Conservation (phyloP, 1,139 yeast species). For the Kluyveromyces sp. region DNA sequence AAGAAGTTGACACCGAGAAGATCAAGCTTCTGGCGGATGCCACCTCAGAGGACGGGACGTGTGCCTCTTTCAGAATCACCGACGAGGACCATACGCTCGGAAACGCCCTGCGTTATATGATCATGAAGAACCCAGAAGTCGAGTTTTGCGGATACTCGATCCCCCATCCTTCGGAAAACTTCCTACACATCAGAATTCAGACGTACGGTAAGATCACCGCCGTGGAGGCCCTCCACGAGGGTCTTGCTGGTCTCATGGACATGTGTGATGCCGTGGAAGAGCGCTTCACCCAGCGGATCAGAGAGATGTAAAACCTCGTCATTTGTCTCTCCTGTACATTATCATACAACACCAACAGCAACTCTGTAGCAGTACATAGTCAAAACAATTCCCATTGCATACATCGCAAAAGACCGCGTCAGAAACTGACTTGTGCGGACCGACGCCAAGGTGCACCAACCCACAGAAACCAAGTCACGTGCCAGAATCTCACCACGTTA, state of each 20-base stretch:
- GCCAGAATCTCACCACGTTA: background rate
- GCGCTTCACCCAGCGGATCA: conserved; percentile 59
- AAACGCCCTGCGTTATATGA: conserved; percentile 83
- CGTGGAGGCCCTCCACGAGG: conserved; percentile 86
- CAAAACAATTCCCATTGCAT: background rate
- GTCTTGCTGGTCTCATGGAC: conserved; percentile 76
- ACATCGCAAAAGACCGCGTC: too few species aligned
- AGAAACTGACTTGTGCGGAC: too few species aligned
- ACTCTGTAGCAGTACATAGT: background rate
- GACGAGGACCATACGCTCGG: conserved; percentile 97
- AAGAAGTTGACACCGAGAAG: conserved; percentile 35
- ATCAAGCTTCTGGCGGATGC: conserved; percentile 68
- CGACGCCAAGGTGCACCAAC: background rate
- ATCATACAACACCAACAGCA: background rate
- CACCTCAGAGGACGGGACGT: conserved; percentile 82
- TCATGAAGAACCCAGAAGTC: conserved; percentile 96
- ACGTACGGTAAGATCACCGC: conserved; percentile 88
- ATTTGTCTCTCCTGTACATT: background rate
- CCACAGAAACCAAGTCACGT: background rate
- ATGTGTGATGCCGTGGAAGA: conserved; percentile 80
- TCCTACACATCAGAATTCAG: conserved; percentile 84
- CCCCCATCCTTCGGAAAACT: conserved; percentile 97
- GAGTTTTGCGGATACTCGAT: conserved; percentile 98
- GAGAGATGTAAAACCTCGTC: conserved; percentile 30
- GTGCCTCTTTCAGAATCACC: conserved; percentile 86